These are phyloP conservation scores for Colletotrichum lentis DNA, from an alignment of 2,329 filamentous ascomycete species.

Conservation along the genomic window DNA sequence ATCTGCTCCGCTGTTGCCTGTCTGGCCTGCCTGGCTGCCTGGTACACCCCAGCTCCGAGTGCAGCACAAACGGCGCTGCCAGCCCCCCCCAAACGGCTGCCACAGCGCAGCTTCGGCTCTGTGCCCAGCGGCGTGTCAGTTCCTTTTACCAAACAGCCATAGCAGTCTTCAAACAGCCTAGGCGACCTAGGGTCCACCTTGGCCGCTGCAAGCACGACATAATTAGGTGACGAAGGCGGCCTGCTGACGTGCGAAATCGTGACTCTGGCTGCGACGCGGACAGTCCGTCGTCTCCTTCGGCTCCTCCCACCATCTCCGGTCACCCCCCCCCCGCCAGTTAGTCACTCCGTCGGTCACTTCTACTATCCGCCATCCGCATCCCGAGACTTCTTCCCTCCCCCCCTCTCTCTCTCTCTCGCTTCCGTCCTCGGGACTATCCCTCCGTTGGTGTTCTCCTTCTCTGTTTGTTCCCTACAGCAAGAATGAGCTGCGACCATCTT, in stretches of 20 bases:
- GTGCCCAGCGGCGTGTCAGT: constrained; percentile 13
- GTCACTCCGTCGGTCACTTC: not conserved
- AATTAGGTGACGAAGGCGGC: constrained; percentile 16
- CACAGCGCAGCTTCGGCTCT: constrained; percentile 1
- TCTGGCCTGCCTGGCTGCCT: constrained; percentile 1
- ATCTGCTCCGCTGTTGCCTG: not conserved
- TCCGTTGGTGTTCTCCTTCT: not conserved
- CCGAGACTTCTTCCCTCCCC: constrained; percentile 32
- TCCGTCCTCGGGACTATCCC: constrained; percentile 3
- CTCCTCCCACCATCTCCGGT: constrained; percentile 22
- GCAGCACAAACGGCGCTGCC: not conserved
- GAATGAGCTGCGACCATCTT: constrained; percentile 14
- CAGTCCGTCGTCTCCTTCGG: not conserved
- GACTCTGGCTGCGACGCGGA: constrained; percentile 24
- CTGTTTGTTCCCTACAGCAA: not conserved
- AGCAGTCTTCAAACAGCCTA: constrained; percentile 19
- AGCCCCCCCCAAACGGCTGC: not conserved
- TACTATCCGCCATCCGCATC: constrained; percentile 2
- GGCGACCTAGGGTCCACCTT: not conserved
- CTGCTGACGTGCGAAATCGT: constrained; percentile 38
- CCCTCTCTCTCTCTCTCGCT: constrained; percentile 5
- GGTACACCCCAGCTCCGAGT: not conserved
- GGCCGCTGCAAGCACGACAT: constrained; percentile 34
- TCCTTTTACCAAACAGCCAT: not conserved
- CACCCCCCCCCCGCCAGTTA: not conserved